A percentile compares a stretch with the other conserved stretches of the same genome.
Conservation (phyloP, 768 basidiomycete species). For the Mrakia gelida region DNA sequence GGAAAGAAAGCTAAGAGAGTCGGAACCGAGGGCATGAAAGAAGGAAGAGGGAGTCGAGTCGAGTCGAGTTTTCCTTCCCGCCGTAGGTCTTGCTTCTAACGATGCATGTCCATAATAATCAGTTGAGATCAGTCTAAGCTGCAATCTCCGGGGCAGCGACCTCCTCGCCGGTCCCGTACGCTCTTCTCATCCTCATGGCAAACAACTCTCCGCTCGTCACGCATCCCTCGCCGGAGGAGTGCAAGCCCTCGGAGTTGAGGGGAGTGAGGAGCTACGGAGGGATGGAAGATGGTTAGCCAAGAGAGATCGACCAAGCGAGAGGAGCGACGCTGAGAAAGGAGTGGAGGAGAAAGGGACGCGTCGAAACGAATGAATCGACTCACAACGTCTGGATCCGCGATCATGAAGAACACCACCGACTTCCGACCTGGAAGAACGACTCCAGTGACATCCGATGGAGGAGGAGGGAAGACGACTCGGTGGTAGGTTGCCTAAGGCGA, state of each 20-base stretch:
- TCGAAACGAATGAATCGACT: not conserved
- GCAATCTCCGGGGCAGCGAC: no score
- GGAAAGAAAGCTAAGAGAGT: no score
- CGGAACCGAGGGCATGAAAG: no score
- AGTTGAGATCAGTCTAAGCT: no score
- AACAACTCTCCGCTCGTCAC: constrained; percentile 11
- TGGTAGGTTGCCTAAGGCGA: not conserved
- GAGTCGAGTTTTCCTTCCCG: no score
- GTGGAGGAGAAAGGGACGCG: not conserved
- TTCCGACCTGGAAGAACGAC: not conserved
- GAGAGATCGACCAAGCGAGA: no score
- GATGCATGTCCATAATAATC: no score
- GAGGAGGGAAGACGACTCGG: constrained; percentile 19
- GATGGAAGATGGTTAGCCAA: no score
- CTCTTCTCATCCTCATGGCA: constrained; percentile 1
- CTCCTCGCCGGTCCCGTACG: not conserved
- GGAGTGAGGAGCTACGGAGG: constrained; percentile 2
- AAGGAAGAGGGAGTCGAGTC: no score
- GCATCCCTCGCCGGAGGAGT: not conserved
- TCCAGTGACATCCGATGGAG: not conserved
- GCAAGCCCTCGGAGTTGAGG: not conserved
- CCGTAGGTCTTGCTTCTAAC: no score
- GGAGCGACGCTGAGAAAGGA: not conserved
- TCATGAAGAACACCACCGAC: constrained; percentile 23
- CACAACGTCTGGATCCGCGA: not conserved